These are phyloP conservation scores for Pythium phragmitis DNA, from an alignment of 352 stramenopile species.

Conservation along the genomic window DNA sequence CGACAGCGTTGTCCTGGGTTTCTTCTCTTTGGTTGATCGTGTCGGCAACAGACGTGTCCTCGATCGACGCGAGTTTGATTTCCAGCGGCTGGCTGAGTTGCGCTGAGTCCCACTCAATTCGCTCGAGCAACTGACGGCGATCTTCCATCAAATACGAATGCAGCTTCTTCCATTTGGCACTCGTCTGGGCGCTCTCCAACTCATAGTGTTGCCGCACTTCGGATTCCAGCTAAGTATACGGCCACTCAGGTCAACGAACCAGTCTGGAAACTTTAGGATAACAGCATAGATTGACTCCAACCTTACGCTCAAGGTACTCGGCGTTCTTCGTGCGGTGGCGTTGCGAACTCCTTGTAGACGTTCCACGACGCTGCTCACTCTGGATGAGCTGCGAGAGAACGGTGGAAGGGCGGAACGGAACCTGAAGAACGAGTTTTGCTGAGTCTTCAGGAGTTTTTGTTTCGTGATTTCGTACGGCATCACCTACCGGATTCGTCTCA, in stretches of 20 bases:
- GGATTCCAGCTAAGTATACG: slow-evolving; percentile 42
- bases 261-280: neutral
- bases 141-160: slow-evolving; percentile 34
- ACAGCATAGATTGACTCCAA: slow-evolving; percentile 2
- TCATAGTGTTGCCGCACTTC: slow-evolving; percentile 63
- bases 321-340: slow-evolving; percentile 35
- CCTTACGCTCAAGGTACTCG: slow-evolving; percentile 58
- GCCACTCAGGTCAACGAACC: neutral
- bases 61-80: neutral
- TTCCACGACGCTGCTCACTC: slow-evolving; percentile 30
- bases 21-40: neutral
- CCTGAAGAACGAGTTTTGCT: slow-evolving; percentile 16
- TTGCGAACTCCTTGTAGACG: slow-evolving; percentile 26
- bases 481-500: slow-evolving; percentile 45
- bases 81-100: slow-evolving; percentile 17
- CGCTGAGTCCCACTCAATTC: slow-evolving; percentile 34
- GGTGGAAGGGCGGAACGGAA: slow-evolving; percentile 54
- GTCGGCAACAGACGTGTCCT: neutral
- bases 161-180: slow-evolving; percentile 51
- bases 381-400: slow-evolving; percentile 48
- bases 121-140: slow-evolving; percentile 23
- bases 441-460: neutral
- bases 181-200: slow-evolving; percentile 45
- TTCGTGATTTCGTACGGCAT: neutral
- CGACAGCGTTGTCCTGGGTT: slow-evolving; percentile 9